Conservation (phyloP, 225 moss, liverwort and hornwort genomes). For the Lunularia cruciata region DNA sequence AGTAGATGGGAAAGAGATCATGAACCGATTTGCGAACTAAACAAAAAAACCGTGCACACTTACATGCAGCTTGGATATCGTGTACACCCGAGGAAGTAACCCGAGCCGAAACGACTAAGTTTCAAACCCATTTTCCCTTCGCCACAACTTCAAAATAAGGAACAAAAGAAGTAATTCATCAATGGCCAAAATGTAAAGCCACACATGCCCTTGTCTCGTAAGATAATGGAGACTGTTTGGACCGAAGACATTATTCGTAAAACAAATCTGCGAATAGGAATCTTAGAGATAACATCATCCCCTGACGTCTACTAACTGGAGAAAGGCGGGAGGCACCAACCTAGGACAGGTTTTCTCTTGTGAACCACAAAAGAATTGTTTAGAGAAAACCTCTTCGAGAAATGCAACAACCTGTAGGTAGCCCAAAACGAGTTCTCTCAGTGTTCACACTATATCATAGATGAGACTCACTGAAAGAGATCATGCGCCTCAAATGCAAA, state of each 20-base stretch:
- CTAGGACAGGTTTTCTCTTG: constrained; percentile 68
- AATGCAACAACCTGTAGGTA: constrained; percentile 70
- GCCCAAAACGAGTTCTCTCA: background rate
- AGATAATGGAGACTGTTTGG: too few relatives aligned
- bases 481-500: too few relatives aligned
- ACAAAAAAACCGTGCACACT: constrained; percentile 15
- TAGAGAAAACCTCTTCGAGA: constrained; percentile 68
- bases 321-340: constrained; percentile 29
- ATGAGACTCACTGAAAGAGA: too few relatives aligned
- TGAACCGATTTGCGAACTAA: background rate
- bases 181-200: too few relatives aligned
- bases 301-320: background rate
- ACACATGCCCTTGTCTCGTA: too few relatives aligned
- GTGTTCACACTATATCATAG: too few relatives aligned
- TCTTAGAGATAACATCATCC: background rate
- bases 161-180: too few relatives aligned
- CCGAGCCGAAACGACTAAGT: constrained; percentile 85
- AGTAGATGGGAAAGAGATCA: background rate
- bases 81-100: constrained; percentile 93
- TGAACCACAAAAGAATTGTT: constrained; percentile 66
- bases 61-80: constrained; percentile 87
- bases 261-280: background rate
- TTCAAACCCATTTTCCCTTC: constrained; percentile 85
- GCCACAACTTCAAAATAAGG: constrained; percentile 69
- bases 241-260: background rate